These are phyloP conservation scores for Achaetomium macrosporum DNA, from an alignment of 2,329 filamentous ascomycete genomes.

Conservation along the genomic window DNA sequence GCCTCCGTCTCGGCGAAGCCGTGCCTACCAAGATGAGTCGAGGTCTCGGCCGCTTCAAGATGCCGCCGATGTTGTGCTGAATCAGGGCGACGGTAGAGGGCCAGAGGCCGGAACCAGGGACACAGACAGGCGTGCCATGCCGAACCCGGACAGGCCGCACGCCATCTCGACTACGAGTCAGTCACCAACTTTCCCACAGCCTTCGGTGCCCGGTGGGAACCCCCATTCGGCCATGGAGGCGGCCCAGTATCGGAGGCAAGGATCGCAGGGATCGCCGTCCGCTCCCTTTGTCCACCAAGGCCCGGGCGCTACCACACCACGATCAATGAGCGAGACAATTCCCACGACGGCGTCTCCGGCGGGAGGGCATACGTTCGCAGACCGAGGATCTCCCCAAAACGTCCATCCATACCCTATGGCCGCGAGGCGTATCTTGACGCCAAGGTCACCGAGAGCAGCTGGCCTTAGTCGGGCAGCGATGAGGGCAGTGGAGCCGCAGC, in stretches of 20 bases:
- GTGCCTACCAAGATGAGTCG: constrained; percentile 29
- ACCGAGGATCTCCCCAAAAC: constrained; percentile 30
- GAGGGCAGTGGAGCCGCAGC: constrained; percentile 29
- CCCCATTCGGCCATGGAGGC: constrained; percentile 22
- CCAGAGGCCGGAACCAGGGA: constrained; percentile 31
- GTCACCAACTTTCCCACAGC: constrained; percentile 17
- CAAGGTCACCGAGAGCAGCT: constrained; percentile 51
- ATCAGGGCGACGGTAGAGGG: constrained; percentile 27
- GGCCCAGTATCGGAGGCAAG: constrained; percentile 18
- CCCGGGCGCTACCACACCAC: constrained; percentile 30
- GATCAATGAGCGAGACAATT: constrained; percentile 22
- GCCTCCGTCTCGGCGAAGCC: constrained; percentile 28
- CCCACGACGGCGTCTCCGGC: constrained; percentile 13
- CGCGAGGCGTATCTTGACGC: constrained; percentile 49
- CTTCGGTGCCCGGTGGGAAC: constrained; percentile 19
- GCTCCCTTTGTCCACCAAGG: constrained; percentile 22
- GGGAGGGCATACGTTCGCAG: constrained; percentile 27
- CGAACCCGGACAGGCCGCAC: constrained; percentile 37
- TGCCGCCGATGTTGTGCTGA: constrained; percentile 24
- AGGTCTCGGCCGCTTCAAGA: constrained; percentile 27
- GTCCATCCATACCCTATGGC: constrained; percentile 29
- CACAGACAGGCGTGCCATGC: constrained; percentile 39
- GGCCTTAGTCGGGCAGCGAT: constrained; percentile 39
- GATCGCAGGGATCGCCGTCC: constrained; percentile 23
- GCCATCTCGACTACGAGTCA: constrained; percentile 15